Base-by-base conservation (phyloP, 257 asterid genomes). In the Solanum dulcamara region DNA sequence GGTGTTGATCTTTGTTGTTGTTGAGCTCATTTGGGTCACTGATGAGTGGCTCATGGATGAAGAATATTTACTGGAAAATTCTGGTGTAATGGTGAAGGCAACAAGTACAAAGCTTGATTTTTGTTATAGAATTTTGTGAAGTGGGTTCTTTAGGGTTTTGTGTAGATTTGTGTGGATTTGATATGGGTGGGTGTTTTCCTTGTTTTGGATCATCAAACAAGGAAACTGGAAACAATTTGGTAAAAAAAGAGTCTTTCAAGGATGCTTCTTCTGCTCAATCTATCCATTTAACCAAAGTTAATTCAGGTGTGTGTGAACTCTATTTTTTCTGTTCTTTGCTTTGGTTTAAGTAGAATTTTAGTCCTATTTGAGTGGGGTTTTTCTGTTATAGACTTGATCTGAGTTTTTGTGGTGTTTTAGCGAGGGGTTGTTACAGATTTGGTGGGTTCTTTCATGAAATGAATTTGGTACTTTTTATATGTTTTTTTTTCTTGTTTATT, bases 101-200 rank as follows among this genome's bases (percentile, higher is more conserved):
- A 85, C 67, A 80, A 38, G 51, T 44, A 85, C 30, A 84, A 46
- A 59, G 51, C 62, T 33, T 37, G 75, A 60, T 46, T n/a, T n/a
- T n/a, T 88, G 66, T 88, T 84, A 80, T 42, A 77, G 81, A 84
- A 75, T 83, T 59, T 70, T 85, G 88, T 85, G 88, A 75, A 87
- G 92, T 87, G 91, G 91, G 89, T 87, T 81, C 83, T 89, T 83
- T 88, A 88, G 86, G 86, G 85, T 88, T 81, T 88, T 85, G 85
- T 89, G 84, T 87, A 51, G 91, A 89, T 90, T 84, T 80, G 85
- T 62, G 88, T 84, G 80, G 88, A 89, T 86, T 90, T 85, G 91
- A 85, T 85, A 92, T 92, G 98, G 99, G 97, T 90, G 91, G 97
- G 90, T 94, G 98, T 91, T 92, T 94, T 79, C 93, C 98, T 48